These are phyloP conservation scores for Strobilomyces dryophilus DNA, from an alignment of 768 basidiomycete species.

Conservation along the genomic window DNA sequence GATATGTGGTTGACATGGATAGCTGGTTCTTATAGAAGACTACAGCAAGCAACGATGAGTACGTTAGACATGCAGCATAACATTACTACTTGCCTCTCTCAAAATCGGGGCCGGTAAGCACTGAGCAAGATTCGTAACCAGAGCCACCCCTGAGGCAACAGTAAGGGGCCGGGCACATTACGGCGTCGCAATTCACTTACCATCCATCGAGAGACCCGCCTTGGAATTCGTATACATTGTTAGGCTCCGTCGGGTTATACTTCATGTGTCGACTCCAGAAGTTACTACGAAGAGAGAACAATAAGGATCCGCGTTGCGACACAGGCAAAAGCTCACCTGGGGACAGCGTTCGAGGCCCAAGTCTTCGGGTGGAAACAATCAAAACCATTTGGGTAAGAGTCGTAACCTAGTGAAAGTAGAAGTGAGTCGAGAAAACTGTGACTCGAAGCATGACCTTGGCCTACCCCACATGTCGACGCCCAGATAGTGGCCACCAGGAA, in stretches of 20 bases:
- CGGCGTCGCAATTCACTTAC: constrained; percentile 36
- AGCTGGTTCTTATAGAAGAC: constrained; percentile 22
- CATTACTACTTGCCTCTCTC: constrained; percentile 16
- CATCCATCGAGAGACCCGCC: constrained; percentile 53
- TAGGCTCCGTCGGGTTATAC: constrained; percentile 20
- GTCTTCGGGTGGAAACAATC: constrained; percentile 46
- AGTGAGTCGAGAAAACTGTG: not conserved
- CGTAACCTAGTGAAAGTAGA: constrained; percentile 12
- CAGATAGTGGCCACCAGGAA: constrained; percentile 42
- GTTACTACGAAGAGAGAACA: not conserved
- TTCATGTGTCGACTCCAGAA: constrained; percentile 40
- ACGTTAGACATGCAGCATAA: not conserved
- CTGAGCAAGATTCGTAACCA: constrained; percentile 19
- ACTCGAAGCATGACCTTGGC: constrained; percentile 4
- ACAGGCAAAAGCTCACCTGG: constrained; percentile 24
- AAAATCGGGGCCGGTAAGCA: constrained; percentile 22
- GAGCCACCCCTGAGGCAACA: constrained; percentile 18
- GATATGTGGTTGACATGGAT: constrained; percentile 12
- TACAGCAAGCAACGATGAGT: constrained; percentile 1
- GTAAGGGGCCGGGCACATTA: not conserved
- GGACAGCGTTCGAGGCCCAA: constrained; percentile 44
- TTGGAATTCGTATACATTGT: constrained; percentile 24
- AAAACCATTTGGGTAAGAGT: constrained; percentile 47
- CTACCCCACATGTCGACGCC: constrained; percentile 47
- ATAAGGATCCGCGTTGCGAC: not conserved